phyloP scores from a whole-genome alignment of 345 rosid genomes.

The Noccaea caerulescens region DNA sequence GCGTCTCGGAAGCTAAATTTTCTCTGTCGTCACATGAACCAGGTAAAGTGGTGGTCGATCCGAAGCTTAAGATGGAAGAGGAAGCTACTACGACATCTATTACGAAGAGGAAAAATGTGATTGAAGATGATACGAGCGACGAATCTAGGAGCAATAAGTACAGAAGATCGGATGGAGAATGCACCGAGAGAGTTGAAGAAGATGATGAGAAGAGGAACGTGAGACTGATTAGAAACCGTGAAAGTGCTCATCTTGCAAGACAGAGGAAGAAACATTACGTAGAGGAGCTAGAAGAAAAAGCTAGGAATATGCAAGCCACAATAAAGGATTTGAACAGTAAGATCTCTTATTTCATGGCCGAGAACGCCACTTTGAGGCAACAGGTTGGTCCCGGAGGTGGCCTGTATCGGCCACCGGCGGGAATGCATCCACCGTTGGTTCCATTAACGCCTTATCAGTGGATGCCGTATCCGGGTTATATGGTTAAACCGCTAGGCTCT shows the following conservation, averaged over 20 bases:
- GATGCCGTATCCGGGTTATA: slow-evolving; percentile 63
- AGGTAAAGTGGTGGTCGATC: slow-evolving; percentile 41
- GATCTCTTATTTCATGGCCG: slow-evolving; percentile 74
- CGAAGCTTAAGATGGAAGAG: slow-evolving; percentile 49
- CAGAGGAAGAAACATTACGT: slow-evolving; percentile 93
- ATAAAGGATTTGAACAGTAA: slow-evolving; percentile 70
- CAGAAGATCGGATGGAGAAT: slow-evolving; percentile 38
- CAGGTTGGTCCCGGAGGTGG: slow-evolving; percentile 53
- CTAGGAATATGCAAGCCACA: slow-evolving; percentile 68
- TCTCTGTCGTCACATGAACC: slow-evolving; percentile 44
- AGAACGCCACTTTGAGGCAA: slow-evolving; percentile 71
- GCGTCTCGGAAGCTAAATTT: slow-evolving; percentile 29
- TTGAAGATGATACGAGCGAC: slow-evolving; percentile 38
- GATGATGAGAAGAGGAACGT: slow-evolving; percentile 65
- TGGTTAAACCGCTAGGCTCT: slow-evolving; percentile 73
- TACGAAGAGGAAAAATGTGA: slow-evolving; percentile 54
- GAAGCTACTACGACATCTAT: slow-evolving; percentile 17
- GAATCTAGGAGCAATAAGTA: slow-evolving; percentile 47
- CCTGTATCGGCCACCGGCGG: slow-evolving; percentile 44
- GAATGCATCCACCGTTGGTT: slow-evolving; percentile 57
- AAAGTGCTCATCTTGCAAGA: slow-evolving; percentile 90
- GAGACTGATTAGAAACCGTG: slow-evolving; percentile 78
- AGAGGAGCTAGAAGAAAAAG: slow-evolving; percentile 90
- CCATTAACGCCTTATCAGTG: slow-evolving; percentile 54
- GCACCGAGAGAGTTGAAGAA: slow-evolving; percentile 26